phyloP scores from a whole-genome alignment of 352 stramenopile genomes.

The Aphanomyces astaci region DNA sequence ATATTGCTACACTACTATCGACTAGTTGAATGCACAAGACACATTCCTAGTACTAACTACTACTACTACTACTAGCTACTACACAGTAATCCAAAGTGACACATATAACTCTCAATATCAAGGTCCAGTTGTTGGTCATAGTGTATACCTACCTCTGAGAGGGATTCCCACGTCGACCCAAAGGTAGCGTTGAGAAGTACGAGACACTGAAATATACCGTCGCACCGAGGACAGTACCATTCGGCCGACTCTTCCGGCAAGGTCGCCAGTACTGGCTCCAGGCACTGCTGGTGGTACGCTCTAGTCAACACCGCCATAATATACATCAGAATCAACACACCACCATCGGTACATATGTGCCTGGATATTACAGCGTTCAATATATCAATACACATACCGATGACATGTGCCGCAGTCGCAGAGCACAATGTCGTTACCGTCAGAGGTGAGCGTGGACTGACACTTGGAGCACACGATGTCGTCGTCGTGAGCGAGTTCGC shows the following conservation, averaged over 20 bases:
- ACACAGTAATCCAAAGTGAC: too few species aligned
- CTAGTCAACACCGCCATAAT: neutral
- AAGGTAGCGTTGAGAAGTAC: conserved; percentile 77
- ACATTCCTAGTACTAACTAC: too few species aligned
- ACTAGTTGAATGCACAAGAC: too few species aligned
- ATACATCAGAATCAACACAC: neutral
- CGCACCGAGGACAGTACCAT: conserved; percentile 79
- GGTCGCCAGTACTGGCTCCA: conserved; percentile 45
- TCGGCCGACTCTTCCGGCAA: conserved; percentile 56
- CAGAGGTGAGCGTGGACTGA: conserved; percentile 44
- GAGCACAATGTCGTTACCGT: conserved; percentile 78
- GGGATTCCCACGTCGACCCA: conserved; percentile 51
- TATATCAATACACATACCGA: too few species aligned
- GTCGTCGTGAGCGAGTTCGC: conserved; percentile 29
- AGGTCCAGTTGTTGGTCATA: too few species aligned
- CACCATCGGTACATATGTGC: too few species aligned
- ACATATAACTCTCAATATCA: too few species aligned
- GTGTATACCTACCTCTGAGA: conserved; percentile 34
- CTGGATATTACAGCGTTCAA: too few species aligned
- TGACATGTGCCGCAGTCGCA: conserved; percentile 67
- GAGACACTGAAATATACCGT: conserved; percentile 66
- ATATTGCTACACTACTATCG: too few species aligned
- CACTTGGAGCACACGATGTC: conserved; percentile 72
- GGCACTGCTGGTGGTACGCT: conserved; percentile 74
- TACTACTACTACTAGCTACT: too few species aligned